A percentile compares a stretch with the other conserved stretches of the same genome.
phyloP scores from a whole-genome alignment of 2,329 filamentous ascomycete genomes.

The Diaporthe nobilis region DNA sequence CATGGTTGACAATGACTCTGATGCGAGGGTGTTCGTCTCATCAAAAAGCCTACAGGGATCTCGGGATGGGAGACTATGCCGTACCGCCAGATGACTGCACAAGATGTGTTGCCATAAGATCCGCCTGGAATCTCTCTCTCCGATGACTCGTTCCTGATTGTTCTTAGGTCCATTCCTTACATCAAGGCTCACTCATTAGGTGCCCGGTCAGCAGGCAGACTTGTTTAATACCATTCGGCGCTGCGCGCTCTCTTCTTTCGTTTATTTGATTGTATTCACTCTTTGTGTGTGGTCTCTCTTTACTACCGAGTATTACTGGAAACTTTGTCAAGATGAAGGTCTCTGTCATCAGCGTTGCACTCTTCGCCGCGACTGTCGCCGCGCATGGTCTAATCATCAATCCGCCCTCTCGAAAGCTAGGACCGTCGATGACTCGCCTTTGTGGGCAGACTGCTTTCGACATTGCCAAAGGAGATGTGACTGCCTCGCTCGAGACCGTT shows the following conservation, averaged over 20 bases:
- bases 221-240: constrained; percentile 6
- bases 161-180: not conserved
- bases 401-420: constrained; percentile 25
- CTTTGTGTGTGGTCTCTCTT: constrained; percentile 1
- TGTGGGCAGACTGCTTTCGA: constrained; percentile 34
- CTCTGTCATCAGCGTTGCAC: not conserved
- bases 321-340: constrained; percentile 1
- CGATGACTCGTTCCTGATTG: not conserved
- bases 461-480: constrained; percentile 29
- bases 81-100: not conserved
- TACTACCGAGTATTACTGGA: not conserved
- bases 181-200: not conserved
- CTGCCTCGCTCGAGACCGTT: constrained; percentile 33
- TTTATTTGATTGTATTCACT: constrained; percentile 26
- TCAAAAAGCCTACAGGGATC: constrained; percentile 2
- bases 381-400: constrained; percentile 19
- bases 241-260: constrained; percentile 19
- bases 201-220: not conserved
- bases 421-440: constrained; percentile 23
- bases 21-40: constrained; percentile 30
- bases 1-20: constrained; percentile 27
- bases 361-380: not conserved
- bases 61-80: not conserved
- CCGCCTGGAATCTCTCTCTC: not conserved
- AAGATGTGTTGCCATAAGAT: constrained; percentile 6